Base-by-base conservation (phyloP, 2,329 filamentous ascomycete genomes). In the Periconia macrospinosa region DNA sequence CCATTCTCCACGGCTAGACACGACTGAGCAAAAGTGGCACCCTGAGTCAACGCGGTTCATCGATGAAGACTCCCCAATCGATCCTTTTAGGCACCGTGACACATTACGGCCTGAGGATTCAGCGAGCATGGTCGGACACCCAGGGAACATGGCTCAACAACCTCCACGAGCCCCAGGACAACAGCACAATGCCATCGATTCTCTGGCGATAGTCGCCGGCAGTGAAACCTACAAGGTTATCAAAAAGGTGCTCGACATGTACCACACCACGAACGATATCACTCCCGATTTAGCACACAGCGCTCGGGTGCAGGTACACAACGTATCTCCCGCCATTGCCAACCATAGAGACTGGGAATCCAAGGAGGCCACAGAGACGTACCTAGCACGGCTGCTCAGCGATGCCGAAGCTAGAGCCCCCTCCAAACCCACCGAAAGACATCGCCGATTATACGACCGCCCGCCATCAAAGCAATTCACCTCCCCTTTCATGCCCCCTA, bases 311-410 rank as follows among this genome's bases (percentile, higher is more conserved):
- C 74, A 78, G 53, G 69, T 78, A 5, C 73, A 80, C 40, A 72
- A 75, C 6, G 72, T 78, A n/a, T 80, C 81, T 11, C 81, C 81
- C 14, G 78, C 79, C 48, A 67, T 85, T 49, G 80, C 79, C n/a
- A 78, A 79, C 57, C 75, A 81, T 54, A 78, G 78, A 8, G 76
- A 78, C 33, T 84, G 81, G 78, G 79, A 81, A 48, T 79, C 81
- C 1, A 81, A 79, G 52, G 79, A 80, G 52, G 79, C 81, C 2
- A 81, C 79, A 2, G 79, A 82, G 55, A 75, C 82, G n/a, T 84
- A 82, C 63, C 67, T 85, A 6, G 77, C 82, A 52, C 75, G 81
- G 54, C 49, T 76, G n/a, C 52, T 75, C 30, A 73, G 70, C 53
- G 71, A 74, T 54, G 70, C 68, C 27, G 70, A 61, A 63, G 33